These are phyloP conservation scores for Isochrysis galbana DNA, from an alignment of 78 protist species.

Conservation along the genomic window DNA sequence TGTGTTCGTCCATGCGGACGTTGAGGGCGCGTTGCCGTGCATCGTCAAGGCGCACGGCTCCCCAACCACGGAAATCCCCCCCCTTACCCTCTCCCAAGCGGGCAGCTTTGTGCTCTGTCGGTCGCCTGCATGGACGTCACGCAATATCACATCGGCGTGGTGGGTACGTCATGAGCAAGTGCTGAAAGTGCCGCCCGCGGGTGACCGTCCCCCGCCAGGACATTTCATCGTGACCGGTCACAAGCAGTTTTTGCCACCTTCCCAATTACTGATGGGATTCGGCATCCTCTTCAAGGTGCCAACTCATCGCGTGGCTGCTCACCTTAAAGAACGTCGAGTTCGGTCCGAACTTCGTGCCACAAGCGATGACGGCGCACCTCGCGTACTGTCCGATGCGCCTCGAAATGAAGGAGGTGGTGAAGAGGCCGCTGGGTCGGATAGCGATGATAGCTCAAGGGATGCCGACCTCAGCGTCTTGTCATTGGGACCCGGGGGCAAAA, in stretches of 20 bases:
- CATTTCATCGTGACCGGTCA: slow-evolving; percentile 80
- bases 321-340: slow-evolving; percentile 19
- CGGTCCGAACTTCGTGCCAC: background rate
- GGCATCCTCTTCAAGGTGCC: slow-evolving; percentile 77
- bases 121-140: slow-evolving; percentile 89
- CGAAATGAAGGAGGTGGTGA: too few relatives aligned
- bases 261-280: slow-evolving; percentile 83
- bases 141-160: slow-evolving; percentile 81
- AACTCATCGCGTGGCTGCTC: background rate
- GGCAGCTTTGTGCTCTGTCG: slow-evolving; percentile 64
- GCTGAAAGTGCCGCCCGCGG: slow-evolving; percentile 91
- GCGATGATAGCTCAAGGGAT: too few relatives aligned
- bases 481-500: too few relatives aligned
- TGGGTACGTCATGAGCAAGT: slow-evolving; percentile 92
- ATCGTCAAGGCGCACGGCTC: slow-evolving; percentile 62
- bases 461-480: too few relatives aligned
- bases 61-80: too few relatives aligned
- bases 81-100: slow-evolving; percentile 62
- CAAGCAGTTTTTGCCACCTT: slow-evolving; percentile 89
- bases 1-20: slow-evolving; percentile 92
- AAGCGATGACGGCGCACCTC: too few relatives aligned
- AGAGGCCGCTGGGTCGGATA: too few relatives aligned
- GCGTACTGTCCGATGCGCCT: too few relatives aligned
- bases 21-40: slow-evolving; percentile 86
- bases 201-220: slow-evolving; percentile 90